Evolutionary conservation across 2,329 filamentous ascomycete species (phyloP).

Genomic region (Diaporthe sp.): DNA sequence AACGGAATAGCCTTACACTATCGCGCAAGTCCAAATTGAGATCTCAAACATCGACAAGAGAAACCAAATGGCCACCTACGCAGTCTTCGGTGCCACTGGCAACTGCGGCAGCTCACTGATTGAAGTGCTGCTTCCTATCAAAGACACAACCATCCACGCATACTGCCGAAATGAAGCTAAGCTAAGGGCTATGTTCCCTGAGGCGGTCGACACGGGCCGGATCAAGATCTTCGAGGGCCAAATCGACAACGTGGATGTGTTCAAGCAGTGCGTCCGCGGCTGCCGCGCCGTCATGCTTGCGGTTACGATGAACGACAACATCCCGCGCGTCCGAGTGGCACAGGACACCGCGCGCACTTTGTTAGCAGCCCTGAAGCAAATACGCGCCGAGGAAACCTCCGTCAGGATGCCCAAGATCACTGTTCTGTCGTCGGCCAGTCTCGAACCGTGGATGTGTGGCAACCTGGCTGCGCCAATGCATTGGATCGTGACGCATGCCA

Average conservation of each 20-base stretch:
- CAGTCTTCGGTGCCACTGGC: neutral
- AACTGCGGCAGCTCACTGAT: neutral
- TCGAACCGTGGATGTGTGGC: neutral
- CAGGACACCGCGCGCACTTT: neutral
- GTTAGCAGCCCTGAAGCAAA: neutral
- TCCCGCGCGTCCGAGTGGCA: neutral
- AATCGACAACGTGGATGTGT: neutral
- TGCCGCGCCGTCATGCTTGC: neutral
- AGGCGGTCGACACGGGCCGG: neutral
- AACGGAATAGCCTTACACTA: neutral
- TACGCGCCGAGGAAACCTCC: neutral
- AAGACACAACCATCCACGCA: neutral
- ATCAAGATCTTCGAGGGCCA: too few relatives aligned
- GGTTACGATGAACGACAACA: neutral
- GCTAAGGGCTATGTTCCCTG: neutral
- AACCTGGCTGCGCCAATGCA: neutral
- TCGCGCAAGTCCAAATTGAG: neutral
- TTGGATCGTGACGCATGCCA: constrained; percentile 1
- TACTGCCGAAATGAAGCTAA: neutral
- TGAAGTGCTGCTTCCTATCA: neutral
- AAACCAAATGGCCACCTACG: neutral
- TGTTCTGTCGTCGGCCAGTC: neutral
- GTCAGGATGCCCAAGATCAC: neutral
- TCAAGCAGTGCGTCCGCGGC: neutral
- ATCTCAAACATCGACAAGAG: neutral